Conservation (phyloP, 2,329 filamentous ascomycete genomes). For the Zymoseptoria ardabiliae region DNA sequence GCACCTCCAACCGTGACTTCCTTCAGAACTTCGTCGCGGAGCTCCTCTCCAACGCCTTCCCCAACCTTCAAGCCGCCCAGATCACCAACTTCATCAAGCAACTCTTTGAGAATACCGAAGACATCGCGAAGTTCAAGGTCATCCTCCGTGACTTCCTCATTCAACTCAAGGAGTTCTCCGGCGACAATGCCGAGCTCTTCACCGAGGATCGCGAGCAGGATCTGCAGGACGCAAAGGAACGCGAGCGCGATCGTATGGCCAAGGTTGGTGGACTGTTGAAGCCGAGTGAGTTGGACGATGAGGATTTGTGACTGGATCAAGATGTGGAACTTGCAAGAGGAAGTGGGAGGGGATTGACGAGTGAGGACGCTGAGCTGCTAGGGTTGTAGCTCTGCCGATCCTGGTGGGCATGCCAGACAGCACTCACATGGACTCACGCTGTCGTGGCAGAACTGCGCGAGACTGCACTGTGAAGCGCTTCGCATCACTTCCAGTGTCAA, state of each 20-base stretch:
- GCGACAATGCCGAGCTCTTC: constrained; percentile 90
- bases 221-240: constrained; percentile 73
- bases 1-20: constrained; percentile 87
- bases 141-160: constrained; percentile 96
- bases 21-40: constrained; percentile 79
- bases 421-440: neutral
- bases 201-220: constrained; percentile 92
- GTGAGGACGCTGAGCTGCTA: constrained; percentile 7
- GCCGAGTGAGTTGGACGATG: constrained; percentile 85
- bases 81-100: constrained; percentile 85
- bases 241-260: constrained; percentile 83
- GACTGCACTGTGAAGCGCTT: neutral
- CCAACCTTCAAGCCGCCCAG: constrained; percentile 75
- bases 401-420: neutral
- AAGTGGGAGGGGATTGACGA: constrained; percentile 1
- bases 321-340: constrained; percentile 27
- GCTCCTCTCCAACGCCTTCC: constrained; percentile 81
- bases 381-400: neutral
- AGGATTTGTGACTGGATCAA: constrained; percentile 71
- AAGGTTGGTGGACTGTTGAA: constrained; percentile 95
- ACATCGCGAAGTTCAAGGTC: constrained; percentile 90
- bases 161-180: constrained; percentile 91
- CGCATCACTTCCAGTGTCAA: neutral
- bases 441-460: neutral
- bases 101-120: constrained; percentile 78